Base-by-base conservation (phyloP, 2,329 filamentous ascomycete genomes). In the Dactylonectria estremocensis region DNA sequence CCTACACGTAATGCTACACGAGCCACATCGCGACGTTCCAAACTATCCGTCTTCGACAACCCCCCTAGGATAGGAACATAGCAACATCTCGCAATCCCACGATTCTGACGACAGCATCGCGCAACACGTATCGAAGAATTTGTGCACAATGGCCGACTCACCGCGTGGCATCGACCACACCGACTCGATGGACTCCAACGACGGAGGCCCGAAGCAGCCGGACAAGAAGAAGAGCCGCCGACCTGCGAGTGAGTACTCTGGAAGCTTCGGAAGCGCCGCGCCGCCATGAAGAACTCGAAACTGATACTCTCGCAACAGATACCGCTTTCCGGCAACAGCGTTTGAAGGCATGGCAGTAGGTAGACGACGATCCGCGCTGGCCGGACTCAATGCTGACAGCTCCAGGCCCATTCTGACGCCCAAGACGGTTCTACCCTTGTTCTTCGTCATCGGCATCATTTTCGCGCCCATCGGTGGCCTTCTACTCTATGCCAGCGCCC, bases 281-380 rank as follows among this genome's bases (percentile, higher is more conserved):
- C 11, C 18, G 28, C n/a, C 18, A 24, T 16, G 20, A 18, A 58
- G 43, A 31, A 64, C 20, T 59, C 18, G 11, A 43, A 55, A 58
- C 70, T 78, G 64, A 79, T 69, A 20, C 43, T 56, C n/a, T 50
- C 20, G 57, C 64, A 43, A 68, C 78, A 97, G 94, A 98, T 84
- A 98, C 95, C 67, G 96, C 96, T 11, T 99, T 98, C 80, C 90
- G 96, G 76, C 96, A 99, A 81, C 96, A 99, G 83, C 91, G 96
- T 79, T 84, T 99, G 82, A 98, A 98, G 84, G 96, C 96, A 85
- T 99, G 96, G 96, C 96, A 99, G 92, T 97, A 87, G 83, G 94
- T 77, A 16, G 20, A 45, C 31, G 24, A 57, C 59, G 64, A 61
- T 61, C 37, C 61, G 22, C 46, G 20, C 43, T 33, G 9, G n/a